Evolutionary conservation across 2,329 filamentous ascomycete species (phyloP).

Genomic region (Paraphaeosphaeria minitans): DNA sequence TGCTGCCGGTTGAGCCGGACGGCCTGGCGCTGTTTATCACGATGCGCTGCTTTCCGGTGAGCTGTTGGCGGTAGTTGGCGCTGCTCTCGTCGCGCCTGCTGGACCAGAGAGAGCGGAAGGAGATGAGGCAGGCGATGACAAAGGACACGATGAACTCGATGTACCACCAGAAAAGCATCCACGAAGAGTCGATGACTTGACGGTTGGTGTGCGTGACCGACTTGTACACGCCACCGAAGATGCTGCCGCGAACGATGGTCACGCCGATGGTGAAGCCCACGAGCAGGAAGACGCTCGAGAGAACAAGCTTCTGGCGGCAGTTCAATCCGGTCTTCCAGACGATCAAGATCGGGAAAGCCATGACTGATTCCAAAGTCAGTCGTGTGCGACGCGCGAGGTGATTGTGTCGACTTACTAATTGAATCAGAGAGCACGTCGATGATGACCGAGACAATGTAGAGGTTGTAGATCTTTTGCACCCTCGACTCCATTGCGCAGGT

Average conservation of each 20-base stretch:
- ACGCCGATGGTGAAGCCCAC: slow-evolving; percentile 12
- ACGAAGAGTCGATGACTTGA: slow-evolving; percentile 10
- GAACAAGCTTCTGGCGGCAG: slow-evolving; percentile 10
- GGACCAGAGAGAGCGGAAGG: slow-evolving; percentile 9
- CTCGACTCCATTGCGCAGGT: slow-evolving; percentile 4
- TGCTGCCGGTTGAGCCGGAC: not conserved
- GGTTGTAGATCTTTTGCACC: slow-evolving; percentile 4
- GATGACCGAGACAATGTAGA: slow-evolving; percentile 1
- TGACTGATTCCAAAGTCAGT: slow-evolving; percentile 3
- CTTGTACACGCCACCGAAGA: slow-evolving; percentile 12
- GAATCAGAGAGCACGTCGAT: slow-evolving; percentile 11
- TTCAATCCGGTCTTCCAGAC: slow-evolving; percentile 11
- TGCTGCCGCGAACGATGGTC: slow-evolving; percentile 12
- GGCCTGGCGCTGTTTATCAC: not conserved
- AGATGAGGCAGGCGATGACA: slow-evolving; percentile 8
- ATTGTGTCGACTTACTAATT: slow-evolving; percentile 1
- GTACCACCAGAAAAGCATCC: slow-evolving; percentile 14
- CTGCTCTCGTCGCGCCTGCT: slow-evolving; percentile 5
- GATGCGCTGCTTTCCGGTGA: not conserved
- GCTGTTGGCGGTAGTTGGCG: not conserved
- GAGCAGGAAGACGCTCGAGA: slow-evolving; percentile 10
- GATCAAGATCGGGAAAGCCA: slow-evolving; percentile 9
- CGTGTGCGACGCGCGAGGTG: not conserved
- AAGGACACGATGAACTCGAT: slow-evolving; percentile 12
- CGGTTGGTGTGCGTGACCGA: slow-evolving; percentile 5